A percentile compares a stretch with the other conserved stretches of the same genome.
These are phyloP conservation scores for Graphiopsis chlorocephala DNA, from an alignment of 2,329 filamentous ascomycete genomes.

Conservation along the genomic window DNA sequence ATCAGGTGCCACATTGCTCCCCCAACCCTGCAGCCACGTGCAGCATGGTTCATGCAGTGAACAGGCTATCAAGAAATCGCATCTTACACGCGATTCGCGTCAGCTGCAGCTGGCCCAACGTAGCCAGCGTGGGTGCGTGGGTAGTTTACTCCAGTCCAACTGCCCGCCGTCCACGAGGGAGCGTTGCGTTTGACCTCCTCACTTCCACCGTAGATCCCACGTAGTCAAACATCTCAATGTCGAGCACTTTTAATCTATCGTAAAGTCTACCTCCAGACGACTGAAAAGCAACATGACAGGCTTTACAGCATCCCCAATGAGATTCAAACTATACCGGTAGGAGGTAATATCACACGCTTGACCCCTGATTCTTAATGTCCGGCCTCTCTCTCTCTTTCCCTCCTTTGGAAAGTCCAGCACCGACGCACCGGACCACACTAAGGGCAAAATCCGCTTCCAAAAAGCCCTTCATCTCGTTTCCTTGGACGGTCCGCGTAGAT, in stretches of 20 bases:
- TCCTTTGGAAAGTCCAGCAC: background rate
- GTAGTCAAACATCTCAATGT: background rate
- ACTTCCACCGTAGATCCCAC: background rate
- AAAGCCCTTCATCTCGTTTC: background rate
- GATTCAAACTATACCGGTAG: no score
- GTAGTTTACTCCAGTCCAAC: background rate
- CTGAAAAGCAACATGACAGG: no score
- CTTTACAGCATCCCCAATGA: no score
- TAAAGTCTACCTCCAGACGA: background rate
- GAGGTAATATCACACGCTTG: background rate
- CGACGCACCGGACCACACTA: conserved; percentile 2
- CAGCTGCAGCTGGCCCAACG: background rate
- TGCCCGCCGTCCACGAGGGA: background rate
- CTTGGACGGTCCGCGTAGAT: conserved; percentile 9
- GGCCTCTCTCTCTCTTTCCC: background rate
- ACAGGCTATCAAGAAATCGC: conserved; percentile 2
- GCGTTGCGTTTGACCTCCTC: background rate
- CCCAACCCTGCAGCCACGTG: conserved; percentile 14
- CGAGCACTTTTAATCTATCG: background rate
- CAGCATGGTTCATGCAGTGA: conserved; percentile 7
- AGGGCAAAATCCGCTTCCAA: background rate
- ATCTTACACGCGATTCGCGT: conserved; percentile 9
- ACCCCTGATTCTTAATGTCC: background rate
- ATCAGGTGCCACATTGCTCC: background rate
- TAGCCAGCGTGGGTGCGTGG: background rate